These are phyloP conservation scores for Thielaviopsis cerberus DNA, from an alignment of 2,329 filamentous ascomycete genomes.

Conservation along the genomic window DNA sequence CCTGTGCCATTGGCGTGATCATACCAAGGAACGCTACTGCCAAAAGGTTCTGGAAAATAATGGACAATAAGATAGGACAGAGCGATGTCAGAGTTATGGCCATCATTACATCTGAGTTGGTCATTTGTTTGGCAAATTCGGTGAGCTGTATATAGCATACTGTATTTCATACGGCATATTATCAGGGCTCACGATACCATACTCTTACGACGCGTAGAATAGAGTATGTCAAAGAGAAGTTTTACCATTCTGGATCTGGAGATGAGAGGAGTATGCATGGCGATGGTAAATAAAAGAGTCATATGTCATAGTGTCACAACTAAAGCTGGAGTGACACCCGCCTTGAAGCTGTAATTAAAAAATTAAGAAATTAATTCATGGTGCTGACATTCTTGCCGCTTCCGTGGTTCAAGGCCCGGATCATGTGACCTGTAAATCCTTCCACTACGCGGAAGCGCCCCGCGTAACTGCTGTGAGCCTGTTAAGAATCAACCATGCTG, in stretches of 20 bases:
- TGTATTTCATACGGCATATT: too few relatives aligned
- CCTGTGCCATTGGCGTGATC: not conserved
- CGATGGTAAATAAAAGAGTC: too few relatives aligned
- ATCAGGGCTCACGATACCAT: too few relatives aligned
- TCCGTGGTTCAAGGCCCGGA: not conserved
- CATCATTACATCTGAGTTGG: not conserved
- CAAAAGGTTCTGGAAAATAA: not conserved
- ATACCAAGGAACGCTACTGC: not conserved
- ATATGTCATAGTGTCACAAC: too few relatives aligned
- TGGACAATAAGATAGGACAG: not conserved
- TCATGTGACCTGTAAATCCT: not conserved
- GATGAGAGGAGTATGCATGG: too few relatives aligned
- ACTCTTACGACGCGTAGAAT: too few relatives aligned
- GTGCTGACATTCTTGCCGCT: not conserved
- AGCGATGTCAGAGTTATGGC: not conserved
- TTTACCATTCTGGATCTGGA: too few relatives aligned
- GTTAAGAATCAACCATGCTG: not conserved
- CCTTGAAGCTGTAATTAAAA: too few relatives aligned
- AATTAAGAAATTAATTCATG: too few relatives aligned
- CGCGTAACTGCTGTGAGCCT: not conserved
- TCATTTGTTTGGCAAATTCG: not conserved
- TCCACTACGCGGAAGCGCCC: not conserved
- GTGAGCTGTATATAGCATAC: not conserved
- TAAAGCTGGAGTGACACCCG: too few relatives aligned
- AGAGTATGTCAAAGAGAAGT: too few relatives aligned